phyloP scores from a whole-genome alignment of 2,329 filamentous ascomycete genomes.

The Fusarium xyrophilum region DNA sequence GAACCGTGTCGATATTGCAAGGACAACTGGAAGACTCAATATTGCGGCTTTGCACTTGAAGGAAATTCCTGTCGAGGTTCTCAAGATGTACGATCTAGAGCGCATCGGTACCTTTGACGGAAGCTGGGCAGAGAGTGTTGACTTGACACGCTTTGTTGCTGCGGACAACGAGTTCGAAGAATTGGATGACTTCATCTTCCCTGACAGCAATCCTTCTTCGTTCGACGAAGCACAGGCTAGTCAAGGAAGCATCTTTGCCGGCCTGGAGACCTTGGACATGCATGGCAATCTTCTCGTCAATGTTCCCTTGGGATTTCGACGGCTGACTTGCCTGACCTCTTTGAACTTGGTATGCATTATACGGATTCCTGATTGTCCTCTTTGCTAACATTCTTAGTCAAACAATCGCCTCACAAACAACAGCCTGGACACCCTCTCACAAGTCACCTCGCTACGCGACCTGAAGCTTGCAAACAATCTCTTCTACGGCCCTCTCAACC shows the following conservation, averaged over 20 bases:
- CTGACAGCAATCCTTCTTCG: constrained; percentile 68
- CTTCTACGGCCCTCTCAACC: constrained; percentile 71
- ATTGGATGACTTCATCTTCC: constrained; percentile 78
- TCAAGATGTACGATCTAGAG: constrained; percentile 89
- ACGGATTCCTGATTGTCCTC: background rate
- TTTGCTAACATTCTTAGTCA: constrained; percentile 58
- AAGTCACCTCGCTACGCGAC: constrained; percentile 76
- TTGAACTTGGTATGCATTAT: constrained; percentile 74
- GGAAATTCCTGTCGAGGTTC: constrained; percentile 79
- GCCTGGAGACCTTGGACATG: constrained; percentile 80
- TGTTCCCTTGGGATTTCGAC: constrained; percentile 77
- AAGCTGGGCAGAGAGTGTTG: constrained; percentile 91
- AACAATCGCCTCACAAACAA: constrained; percentile 80
- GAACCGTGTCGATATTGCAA: constrained; percentile 74
- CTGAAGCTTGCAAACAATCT: constrained; percentile 82
- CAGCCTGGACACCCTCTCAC: constrained; percentile 74
- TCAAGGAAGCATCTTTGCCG: constrained; percentile 78
- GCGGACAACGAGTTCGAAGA: constrained; percentile 87
- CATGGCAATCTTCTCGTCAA: constrained; percentile 81
- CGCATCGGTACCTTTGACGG: constrained; percentile 67
- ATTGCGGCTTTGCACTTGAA: constrained; percentile 84
- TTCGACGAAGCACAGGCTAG: constrained; percentile 70
- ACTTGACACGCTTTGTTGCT: constrained; percentile 81
- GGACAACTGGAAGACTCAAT: constrained; percentile 82
- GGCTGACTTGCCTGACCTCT: constrained; percentile 75